Evolutionary conservation across 2,329 filamentous ascomycete genomes (phyloP).

Genomic region (Madurella mycetomatis): DNA sequence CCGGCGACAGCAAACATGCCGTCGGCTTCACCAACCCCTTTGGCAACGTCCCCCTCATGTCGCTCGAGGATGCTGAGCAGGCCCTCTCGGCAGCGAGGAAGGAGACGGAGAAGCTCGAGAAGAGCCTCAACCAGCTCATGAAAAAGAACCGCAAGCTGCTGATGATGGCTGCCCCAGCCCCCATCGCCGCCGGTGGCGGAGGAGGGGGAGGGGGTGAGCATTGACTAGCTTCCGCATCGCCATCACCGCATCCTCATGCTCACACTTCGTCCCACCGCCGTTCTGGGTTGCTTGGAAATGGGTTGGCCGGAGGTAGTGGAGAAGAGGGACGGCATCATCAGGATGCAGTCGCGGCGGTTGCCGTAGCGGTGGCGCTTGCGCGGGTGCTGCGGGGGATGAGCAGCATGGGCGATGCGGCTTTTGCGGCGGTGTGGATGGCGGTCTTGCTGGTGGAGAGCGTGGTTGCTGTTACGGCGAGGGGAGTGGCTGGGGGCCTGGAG

Average conservation of each 20-base stretch:
- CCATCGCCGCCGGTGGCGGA: neutral
- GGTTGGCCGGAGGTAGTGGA: neutral
- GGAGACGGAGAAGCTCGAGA: slow-evolving; percentile 60
- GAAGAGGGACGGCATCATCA: neutral
- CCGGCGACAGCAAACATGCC: neutral
- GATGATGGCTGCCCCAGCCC: neutral
- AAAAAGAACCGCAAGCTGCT: slow-evolving; percentile 56
- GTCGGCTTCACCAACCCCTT: slow-evolving; percentile 29
- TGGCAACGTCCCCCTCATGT: slow-evolving; percentile 53
- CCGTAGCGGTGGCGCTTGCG: slow-evolving; percentile 13
- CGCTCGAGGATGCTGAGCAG: slow-evolving; percentile 58
- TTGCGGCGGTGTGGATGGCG: slow-evolving; percentile 25
- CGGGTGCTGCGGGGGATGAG: slow-evolving; percentile 16
- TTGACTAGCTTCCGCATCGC: slow-evolving; percentile 24
- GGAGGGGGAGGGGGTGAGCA: slow-evolving; percentile 18
- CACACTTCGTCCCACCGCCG: neutral
- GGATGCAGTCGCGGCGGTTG: slow-evolving; percentile 11
- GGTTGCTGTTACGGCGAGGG: slow-evolving; percentile 21
- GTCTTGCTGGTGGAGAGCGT: slow-evolving; percentile 25
- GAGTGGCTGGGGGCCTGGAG: slow-evolving; percentile 22
- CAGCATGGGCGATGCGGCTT: slow-evolving; percentile 20
- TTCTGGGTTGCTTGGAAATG: neutral
- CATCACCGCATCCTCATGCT: neutral
- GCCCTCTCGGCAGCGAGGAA: slow-evolving; percentile 49
- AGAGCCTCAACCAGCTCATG: slow-evolving; percentile 55